Percentiles rank a stretch among this genome's conserved stretches.
phyloP scores from a whole-genome alignment of 345 rosid genomes.

The Eucalyptus polybractea region DNA sequence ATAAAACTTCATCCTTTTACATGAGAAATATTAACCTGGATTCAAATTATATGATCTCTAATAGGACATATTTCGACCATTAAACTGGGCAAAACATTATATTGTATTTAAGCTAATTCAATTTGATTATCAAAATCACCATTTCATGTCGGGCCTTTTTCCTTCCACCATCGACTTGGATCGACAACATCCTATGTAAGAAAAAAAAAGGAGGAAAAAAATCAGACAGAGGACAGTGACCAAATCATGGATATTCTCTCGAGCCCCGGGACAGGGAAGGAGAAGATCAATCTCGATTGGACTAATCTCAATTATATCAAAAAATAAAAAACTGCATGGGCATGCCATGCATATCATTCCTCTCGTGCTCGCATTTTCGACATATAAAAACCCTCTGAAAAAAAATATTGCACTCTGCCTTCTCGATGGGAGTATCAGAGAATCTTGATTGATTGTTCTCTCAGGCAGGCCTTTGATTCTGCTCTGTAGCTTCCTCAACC shows the following conservation, averaged over 20 bases:
- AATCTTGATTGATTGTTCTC: neutral
- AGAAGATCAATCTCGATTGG: slow-evolving; percentile 1
- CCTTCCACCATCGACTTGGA: neutral
- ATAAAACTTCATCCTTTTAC: neutral
- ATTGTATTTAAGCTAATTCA: neutral
- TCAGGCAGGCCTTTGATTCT: neutral
- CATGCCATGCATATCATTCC: slow-evolving; percentile 2
- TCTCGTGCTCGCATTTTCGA: neutral
- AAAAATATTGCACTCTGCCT: neutral
- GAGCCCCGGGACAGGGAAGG: neutral
- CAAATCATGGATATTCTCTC: neutral
- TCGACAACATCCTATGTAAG: neutral
- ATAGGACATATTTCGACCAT: neutral
- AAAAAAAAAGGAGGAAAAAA: neutral
- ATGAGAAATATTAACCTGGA: neutral
- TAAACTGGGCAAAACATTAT: neutral
- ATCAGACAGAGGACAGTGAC: neutral
- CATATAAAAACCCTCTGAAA: neutral
- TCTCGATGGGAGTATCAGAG: neutral
- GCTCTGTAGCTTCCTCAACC: neutral
- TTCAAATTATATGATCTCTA: neutral
- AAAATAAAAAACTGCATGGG: neutral
- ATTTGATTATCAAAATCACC: neutral
- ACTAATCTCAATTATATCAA: neutral
- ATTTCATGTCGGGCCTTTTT: neutral